Conservation (phyloP, 345 rosid genomes). For the Acer yangbiense region DNA sequence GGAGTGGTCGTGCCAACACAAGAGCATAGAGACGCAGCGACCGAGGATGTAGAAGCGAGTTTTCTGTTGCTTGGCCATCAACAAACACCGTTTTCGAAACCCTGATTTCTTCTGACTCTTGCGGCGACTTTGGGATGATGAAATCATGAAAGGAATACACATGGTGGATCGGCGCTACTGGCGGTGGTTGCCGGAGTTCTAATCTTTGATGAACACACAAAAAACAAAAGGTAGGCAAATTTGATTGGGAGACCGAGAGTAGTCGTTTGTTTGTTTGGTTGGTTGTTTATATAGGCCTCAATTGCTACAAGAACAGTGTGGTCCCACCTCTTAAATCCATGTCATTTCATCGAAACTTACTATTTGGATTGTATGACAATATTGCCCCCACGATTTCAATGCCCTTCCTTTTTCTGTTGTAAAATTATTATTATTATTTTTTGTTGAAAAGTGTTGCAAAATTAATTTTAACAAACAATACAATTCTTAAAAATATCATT, state of each 20-base stretch:
- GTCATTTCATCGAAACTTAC: conserved; percentile 9
- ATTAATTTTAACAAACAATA: no score
- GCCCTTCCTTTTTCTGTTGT: not conserved
- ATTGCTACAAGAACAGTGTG: not conserved
- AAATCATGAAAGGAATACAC: conserved; percentile 33
- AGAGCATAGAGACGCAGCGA: conserved; percentile 80
- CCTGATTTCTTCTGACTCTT: conserved; percentile 37
- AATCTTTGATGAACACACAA: not conserved
- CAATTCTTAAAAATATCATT: not conserved
- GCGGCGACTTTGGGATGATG: conserved; percentile 19
- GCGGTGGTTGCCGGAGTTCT: not conserved
- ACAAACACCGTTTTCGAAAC: conserved; percentile 46
- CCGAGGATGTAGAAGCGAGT: conserved; percentile 75
- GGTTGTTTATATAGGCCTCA: not conserved
- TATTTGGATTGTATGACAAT: not conserved
- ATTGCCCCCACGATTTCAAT: not conserved
- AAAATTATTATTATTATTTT: no score
- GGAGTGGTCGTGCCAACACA: conserved; percentile 74
- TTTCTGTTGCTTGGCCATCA: conserved; percentile 76
- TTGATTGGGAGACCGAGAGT: not conserved
- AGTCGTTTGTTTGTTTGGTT: not conserved
- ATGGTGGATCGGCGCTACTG: conserved; percentile 13
- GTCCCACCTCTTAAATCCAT: not conserved
- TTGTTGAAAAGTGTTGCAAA: no score
- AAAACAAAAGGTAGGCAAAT: not conserved